Percentiles rank a stretch among this genome's conserved stretches.
phyloP scores from a whole-genome alignment of 352 stramenopile genomes.

The Phytophthora sp. region DNA sequence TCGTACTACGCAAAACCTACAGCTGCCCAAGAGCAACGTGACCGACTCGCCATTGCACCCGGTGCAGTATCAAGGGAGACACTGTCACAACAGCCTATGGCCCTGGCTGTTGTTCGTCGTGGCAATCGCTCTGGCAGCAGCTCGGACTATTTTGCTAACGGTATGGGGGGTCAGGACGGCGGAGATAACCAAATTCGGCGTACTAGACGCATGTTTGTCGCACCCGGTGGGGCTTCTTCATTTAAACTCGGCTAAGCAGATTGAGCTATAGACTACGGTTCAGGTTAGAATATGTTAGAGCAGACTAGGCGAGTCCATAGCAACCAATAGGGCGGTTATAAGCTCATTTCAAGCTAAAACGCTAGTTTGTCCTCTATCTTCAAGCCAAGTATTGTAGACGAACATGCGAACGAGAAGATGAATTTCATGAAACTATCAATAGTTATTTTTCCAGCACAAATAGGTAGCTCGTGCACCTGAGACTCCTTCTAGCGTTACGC shows the following conservation, averaged over 20 bases:
- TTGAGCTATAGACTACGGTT: not conserved
- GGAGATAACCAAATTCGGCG: conserved; percentile 35
- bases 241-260: conserved; percentile 55
- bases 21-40: conserved; percentile 43
- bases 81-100: conserved; percentile 33
- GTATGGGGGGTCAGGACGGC: conserved; percentile 36
- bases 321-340: not conserved
- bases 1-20: conserved; percentile 54
- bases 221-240: conserved; percentile 40
- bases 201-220: conserved; percentile 56
- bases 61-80: conserved; percentile 44
- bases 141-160: conserved; percentile 51
- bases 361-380: too few species aligned
- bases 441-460: conserved; percentile 1
- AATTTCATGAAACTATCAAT: too few species aligned
- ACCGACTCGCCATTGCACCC: conserved; percentile 44
- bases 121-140: conserved; percentile 12
- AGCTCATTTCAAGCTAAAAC: too few species aligned
- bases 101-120: conserved; percentile 18
- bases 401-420: too few species aligned
- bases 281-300: conserved; percentile 5
- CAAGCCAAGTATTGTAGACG: too few species aligned
- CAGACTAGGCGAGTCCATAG: not conserved
- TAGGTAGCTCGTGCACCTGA: conserved; percentile 1
- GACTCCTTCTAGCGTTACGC: not conserved